Conservation (phyloP, 441 rosid genomes). For the Capsella rubella region DNA sequence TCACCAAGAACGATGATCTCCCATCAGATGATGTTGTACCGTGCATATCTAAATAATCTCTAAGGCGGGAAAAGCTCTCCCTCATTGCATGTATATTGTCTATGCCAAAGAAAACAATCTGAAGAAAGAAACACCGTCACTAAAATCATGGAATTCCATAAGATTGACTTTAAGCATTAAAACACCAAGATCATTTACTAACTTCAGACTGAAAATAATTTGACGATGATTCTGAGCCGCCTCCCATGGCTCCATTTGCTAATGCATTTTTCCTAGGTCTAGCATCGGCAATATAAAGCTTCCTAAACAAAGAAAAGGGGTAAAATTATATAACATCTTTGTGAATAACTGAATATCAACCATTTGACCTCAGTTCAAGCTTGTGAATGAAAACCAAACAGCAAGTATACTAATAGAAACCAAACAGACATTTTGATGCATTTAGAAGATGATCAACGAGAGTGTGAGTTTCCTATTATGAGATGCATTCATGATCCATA, state of each 20-base stretch:
- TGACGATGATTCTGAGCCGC: conserved; percentile 98
- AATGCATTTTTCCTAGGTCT: conserved; percentile 99
- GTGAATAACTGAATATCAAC: not conserved
- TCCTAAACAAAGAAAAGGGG: conserved; percentile 51
- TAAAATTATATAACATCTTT: not conserved
- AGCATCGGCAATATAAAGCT: conserved; percentile 97
- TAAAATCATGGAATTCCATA: conserved; percentile 30
- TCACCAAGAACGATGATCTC: conserved; percentile 94
- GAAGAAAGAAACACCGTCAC: conserved; percentile 33
- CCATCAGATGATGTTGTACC: conserved; percentile 98
- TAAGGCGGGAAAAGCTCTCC: conserved; percentile 96
- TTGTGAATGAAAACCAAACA: conserved; percentile 16
- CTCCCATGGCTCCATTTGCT: conserved; percentile 99
- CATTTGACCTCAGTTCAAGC: conserved; percentile 3
- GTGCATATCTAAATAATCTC: conserved; percentile 96
- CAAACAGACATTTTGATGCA: conserved; percentile 8
- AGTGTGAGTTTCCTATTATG: not conserved
- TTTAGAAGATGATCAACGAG: conserved; percentile 20
- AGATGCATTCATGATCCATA: conserved; percentile 22
- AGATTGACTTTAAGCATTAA: conserved; percentile 34
- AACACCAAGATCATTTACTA: conserved; percentile 45
- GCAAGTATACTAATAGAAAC: not conserved
- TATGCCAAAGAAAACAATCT: conserved; percentile 98
- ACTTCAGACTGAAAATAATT: conserved; percentile 98
- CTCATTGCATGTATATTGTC: conserved; percentile 99